These are phyloP conservation scores for Marasmius fiardii DNA, from an alignment of 1,284 basidiomycete species.

Conservation along the genomic window DNA sequence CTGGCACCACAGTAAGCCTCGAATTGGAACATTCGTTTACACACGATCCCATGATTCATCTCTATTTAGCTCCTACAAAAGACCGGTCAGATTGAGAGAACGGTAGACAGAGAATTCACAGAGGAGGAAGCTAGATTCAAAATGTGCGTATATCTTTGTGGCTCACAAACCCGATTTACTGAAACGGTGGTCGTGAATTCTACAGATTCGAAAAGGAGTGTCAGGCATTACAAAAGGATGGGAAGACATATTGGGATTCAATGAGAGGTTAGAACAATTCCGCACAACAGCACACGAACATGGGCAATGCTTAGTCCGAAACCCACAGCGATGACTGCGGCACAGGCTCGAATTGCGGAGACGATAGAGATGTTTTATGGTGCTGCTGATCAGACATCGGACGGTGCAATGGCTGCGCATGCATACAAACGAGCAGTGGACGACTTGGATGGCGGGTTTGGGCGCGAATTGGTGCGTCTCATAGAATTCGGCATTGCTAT, in stretches of 20 bases:
- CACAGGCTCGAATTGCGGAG: slow-evolving; percentile 93
- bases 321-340: slow-evolving; percentile 78
- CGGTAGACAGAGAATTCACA: slow-evolving; percentile 90
- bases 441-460: slow-evolving; percentile 86
- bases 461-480: slow-evolving; percentile 74
- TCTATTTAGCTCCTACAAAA: slow-evolving; percentile 80
- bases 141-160: slow-evolving; percentile 52
- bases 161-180: neutral
- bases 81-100: slow-evolving; percentile 96
- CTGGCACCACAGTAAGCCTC: slow-evolving; percentile 75
- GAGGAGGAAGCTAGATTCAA: slow-evolving; percentile 92
- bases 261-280: slow-evolving; percentile 69
- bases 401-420: slow-evolving; percentile 95
- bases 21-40: slow-evolving; percentile 8
- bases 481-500: neutral
- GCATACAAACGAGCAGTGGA: slow-evolving; percentile 95
- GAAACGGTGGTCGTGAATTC: slow-evolving; percentile 10
- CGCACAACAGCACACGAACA: neutral
- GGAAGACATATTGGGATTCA: slow-evolving; percentile 92
- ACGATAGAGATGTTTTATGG: slow-evolving; percentile 94
- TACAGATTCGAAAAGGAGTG: slow-evolving; percentile 92
- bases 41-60: slow-evolving; percentile 5
- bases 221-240: slow-evolving; percentile 89
- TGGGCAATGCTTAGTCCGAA: neutral
- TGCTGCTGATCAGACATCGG: slow-evolving; percentile 78